Conservation (phyloP, 805 yeast species). For the Lachancea kluyveri region DNA sequence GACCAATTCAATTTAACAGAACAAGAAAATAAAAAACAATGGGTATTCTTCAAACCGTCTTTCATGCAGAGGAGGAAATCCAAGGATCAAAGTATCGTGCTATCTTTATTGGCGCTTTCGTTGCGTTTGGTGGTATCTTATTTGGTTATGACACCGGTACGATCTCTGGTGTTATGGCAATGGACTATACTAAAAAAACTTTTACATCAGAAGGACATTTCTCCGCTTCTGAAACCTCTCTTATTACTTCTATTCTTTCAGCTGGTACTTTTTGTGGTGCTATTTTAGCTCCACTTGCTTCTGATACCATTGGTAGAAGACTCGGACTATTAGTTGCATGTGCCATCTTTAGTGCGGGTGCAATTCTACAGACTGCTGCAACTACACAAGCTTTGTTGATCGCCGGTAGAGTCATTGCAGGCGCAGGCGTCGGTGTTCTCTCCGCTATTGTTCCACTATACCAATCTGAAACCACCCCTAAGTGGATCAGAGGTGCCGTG, state of each 20-base stretch:
- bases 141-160: constrained; percentile 69
- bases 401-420: constrained; percentile 68
- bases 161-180: constrained; percentile 59
- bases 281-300: constrained; percentile 49
- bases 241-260: constrained; percentile 69
- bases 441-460: constrained; percentile 71
- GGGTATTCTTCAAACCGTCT: constrained; percentile 17
- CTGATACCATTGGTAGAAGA: constrained; percentile 53
- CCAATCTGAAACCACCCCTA: constrained; percentile 76
- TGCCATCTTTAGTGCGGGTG: constrained; percentile 46
- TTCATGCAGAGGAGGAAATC: constrained; percentile 41
- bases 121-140: constrained; percentile 62
- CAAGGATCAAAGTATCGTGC: constrained; percentile 44
- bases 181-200: constrained; percentile 45
- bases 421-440: constrained; percentile 66
- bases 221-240: constrained; percentile 43
- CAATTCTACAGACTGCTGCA: constrained; percentile 42
- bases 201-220: constrained; percentile 37
- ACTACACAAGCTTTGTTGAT: constrained; percentile 44
- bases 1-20: neutral
- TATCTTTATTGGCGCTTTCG: constrained; percentile 50
- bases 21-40: constrained; percentile 3
- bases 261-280: constrained; percentile 71
- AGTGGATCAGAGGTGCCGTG: constrained; percentile 70
- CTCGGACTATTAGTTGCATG: constrained; percentile 39